These are phyloP conservation scores for Xylaria castorea DNA, from an alignment of 495 filamentous ascomycete species.

Conservation along the genomic window DNA sequence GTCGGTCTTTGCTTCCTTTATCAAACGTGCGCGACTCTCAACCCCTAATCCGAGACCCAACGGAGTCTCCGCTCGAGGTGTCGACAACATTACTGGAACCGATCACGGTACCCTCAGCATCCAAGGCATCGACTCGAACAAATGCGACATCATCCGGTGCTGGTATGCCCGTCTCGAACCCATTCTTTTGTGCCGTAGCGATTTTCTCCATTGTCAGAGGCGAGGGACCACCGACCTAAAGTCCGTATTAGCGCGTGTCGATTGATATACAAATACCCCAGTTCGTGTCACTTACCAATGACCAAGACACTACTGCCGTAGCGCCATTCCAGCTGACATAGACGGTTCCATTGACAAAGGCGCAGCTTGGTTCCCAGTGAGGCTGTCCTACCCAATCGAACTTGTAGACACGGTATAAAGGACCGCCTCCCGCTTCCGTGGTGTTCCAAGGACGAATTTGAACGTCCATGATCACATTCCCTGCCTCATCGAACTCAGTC, in stretches of 20 bases:
- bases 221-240: conserved; percentile 19
- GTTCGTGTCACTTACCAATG: conserved; percentile 15
- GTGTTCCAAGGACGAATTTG: conserved; percentile 32
- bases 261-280: background rate
- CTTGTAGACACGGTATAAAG: conserved; percentile 40
- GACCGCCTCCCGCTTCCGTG: conserved; percentile 27
- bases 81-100: conserved; percentile 34
- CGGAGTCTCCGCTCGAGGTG: conserved; percentile 25
- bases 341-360: conserved; percentile 29
- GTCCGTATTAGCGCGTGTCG: background rate
- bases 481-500: conserved; percentile 60
- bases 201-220: conserved; percentile 25
- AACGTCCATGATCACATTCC: conserved; percentile 52
- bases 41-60: conserved; percentile 17
- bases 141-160: conserved; percentile 16
- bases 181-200: conserved; percentile 23
- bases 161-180: conserved; percentile 39
- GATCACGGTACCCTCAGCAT: conserved; percentile 28
- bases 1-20: background rate
- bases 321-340: conserved; percentile 45
- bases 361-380: conserved; percentile 28
- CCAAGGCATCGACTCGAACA: conserved; percentile 33
- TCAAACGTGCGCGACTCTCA: background rate
- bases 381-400: conserved; percentile 39
- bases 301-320: conserved; percentile 36